phyloP scores from a whole-genome alignment of 148 eudicot species.

The Linanthus parryae region DNA sequence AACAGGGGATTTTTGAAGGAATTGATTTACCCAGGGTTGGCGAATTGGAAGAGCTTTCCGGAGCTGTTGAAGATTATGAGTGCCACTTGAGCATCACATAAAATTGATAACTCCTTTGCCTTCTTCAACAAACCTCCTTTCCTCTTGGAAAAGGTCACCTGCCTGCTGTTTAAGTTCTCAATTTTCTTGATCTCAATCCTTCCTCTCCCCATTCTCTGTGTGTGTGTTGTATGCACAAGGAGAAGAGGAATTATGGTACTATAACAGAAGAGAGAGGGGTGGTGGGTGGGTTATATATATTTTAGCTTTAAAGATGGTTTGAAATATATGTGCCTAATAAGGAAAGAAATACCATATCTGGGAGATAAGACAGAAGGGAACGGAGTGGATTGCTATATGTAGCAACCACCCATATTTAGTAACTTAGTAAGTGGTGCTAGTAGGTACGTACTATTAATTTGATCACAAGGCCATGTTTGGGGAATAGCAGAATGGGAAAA shows the following conservation, averaged over 20 bases:
- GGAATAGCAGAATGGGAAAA: no score
- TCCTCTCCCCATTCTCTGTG: no score
- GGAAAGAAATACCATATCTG: conserved; percentile 16
- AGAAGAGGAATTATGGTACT: neutral
- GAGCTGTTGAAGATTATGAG: conserved; percentile 39
- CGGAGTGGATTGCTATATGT: conserved; percentile 10
- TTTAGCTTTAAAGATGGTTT: neutral
- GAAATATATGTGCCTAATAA: neutral
- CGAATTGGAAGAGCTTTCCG: conserved; percentile 34
- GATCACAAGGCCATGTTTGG: no score
- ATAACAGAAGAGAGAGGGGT: neutral
- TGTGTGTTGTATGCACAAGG: conserved; percentile 26
- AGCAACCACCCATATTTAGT: conserved; percentile 13
- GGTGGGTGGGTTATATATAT: neutral
- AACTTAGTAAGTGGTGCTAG: no score
- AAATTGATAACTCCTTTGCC: conserved; percentile 35
- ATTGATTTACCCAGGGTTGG: conserved; percentile 31
- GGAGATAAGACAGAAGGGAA: conserved; percentile 15
- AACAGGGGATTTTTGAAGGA: no score
- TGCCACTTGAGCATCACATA: conserved; percentile 38
- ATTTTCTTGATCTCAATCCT: no score
- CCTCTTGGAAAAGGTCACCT: conserved; percentile 42
- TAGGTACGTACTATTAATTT: no score
- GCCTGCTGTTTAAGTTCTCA: conserved; percentile 36
- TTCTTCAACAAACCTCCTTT: conserved; percentile 36